A percentile compares a stretch with the other conserved stretches of the same genome.
phyloP scores from a whole-genome alignment of 768 basidiomycete species.

The Exidia glandulosa region DNA sequence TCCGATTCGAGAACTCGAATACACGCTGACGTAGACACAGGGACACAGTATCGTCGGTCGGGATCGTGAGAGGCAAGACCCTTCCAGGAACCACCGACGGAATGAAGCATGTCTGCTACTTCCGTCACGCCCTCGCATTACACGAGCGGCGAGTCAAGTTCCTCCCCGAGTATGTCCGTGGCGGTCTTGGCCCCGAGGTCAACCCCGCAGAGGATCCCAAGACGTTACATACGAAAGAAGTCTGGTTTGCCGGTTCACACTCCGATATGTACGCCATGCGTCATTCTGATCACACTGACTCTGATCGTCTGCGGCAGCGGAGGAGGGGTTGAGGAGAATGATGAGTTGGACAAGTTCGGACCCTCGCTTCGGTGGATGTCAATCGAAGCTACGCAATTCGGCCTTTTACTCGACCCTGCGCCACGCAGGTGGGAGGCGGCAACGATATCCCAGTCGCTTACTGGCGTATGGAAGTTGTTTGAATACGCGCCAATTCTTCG shows the following conservation, averaged over 20 bases:
- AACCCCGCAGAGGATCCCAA: conserved; percentile 10
- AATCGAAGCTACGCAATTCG: conserved; percentile 16
- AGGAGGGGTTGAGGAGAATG: conserved; percentile 10
- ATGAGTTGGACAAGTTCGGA: conserved; percentile 4
- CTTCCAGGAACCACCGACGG: conserved; percentile 22
- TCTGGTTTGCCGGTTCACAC: conserved; percentile 34
- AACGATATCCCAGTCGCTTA: no score
- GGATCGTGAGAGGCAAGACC: conserved; percentile 19
- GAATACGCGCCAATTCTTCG: no score
- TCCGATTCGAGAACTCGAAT: no score
- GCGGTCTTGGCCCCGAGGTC: conserved; percentile 9
- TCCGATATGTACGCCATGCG: conserved; percentile 26
- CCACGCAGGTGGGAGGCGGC: no score
- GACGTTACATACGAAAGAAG: conserved; percentile 15
- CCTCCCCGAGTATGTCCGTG: conserved; percentile 29
- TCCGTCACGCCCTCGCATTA: conserved; percentile 36
- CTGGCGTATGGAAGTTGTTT: no score
- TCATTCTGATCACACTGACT: no score
- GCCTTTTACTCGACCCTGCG: conserved; percentile 12
- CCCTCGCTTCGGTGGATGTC: conserved; percentile 24
- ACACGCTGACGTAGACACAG: no score
- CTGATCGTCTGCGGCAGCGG: conserved; percentile 6
- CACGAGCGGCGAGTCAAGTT: conserved; percentile 39
- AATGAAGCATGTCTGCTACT: conserved; percentile 26
- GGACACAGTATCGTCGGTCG: conserved; percentile 25